Evolutionary conservation across 192 early-diverging fungal genomes (phyloP).

Genomic region (Coemansia sp.): DNA sequence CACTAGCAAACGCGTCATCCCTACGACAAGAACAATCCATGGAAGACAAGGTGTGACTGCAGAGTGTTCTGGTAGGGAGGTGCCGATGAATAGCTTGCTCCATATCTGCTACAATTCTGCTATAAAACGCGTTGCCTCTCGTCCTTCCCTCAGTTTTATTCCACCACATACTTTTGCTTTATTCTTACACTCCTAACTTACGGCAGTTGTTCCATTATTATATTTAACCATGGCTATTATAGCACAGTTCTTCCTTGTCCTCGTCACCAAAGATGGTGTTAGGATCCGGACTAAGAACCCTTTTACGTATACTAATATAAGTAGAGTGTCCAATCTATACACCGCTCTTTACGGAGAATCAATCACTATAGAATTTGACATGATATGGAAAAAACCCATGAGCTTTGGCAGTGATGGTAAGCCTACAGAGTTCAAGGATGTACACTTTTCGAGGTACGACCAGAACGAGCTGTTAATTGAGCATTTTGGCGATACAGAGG

Average conservation of each 20-base stretch:
- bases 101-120: neutral
- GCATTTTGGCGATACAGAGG: neutral
- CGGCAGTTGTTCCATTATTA: neutral
- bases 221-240: neutral
- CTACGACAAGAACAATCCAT: neutral
- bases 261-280: neutral
- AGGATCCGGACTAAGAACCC: neutral
- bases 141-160: neutral
- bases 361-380: neutral
- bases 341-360: neutral
- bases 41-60: neutral
- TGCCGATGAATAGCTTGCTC: neutral
- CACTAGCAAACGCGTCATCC: neutral
- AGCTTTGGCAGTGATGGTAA: neutral
- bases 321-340: neutral
- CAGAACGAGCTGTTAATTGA: neutral
- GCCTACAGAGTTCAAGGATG: neutral
- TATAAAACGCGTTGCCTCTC: neutral
- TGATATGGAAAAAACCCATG: neutral
- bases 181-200: neutral
- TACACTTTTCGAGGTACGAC: neutral
- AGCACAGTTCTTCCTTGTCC: neutral
- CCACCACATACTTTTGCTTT: neutral
- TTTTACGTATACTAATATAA: neutral
- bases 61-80: neutral